Evolutionary conservation across 495 filamentous ascomycete species (phyloP), one percentile per base, ranked within the genome.

Genomic region (Aspergillus avenaceus): DNA sequence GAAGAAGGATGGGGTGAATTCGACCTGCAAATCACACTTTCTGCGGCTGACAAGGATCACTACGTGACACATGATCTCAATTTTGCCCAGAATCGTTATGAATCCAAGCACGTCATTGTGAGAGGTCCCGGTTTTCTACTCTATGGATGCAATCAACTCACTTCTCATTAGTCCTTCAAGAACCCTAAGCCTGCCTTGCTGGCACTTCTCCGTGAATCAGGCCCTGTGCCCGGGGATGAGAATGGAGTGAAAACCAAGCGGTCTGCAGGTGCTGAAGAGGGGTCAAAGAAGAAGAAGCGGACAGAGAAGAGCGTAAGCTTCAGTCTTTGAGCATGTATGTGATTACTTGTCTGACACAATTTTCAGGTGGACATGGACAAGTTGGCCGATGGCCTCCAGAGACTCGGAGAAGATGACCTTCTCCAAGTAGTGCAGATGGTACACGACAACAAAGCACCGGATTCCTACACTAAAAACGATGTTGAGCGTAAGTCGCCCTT

Each of bases 1-100:
- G 95, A 99, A 68, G 85, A 95, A 67, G 95, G 95, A 58, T 99
- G 95, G 95, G 95, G 95, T 60, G 95, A 99, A 71, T 99, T 99
- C 62, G 95, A 97, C 61, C 92, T 97, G 88, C 74, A 78, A 22
- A 92, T 97, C 53, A 78, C 85, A 44, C 75, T 95, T 24, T 84
- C 79, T 56, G 83, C 82, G n/a, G 82, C 85, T 21, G 89, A 95
- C 69, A 91, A 91, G 52, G 90, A 96, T 42, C 84, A 87, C 59
- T 74, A 78, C 18, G 72, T 99, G 49, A 65, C 70, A 24, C 95
- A 99, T 67, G 95, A 99, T 64, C 75, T 99, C 45, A 96, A 99
- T 74, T 99, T 99, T 59, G 76, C 81, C 41, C 80, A 81, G 45
- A 74, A 81, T 47, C 78, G 81, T 41, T 99, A 99, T 65, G 90